Conservation (phyloP, 495 filamentous ascomycete species). For the Astrothelium macrocarpum region DNA sequence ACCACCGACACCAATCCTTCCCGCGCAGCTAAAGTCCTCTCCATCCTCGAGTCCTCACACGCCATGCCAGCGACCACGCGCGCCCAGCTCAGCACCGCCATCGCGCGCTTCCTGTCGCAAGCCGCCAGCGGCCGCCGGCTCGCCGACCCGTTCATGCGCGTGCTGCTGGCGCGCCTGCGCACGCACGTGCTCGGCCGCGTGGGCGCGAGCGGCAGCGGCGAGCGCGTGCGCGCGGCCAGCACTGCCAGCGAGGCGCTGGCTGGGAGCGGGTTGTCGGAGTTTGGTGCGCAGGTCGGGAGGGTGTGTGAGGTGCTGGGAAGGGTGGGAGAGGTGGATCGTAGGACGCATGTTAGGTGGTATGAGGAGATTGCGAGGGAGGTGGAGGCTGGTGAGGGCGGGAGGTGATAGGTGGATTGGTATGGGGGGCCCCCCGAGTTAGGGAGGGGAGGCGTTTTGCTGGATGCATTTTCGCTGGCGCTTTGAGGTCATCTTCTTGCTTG, state of each 20-base stretch:
- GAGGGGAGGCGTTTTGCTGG: background rate
- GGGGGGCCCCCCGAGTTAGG: background rate
- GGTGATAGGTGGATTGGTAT: background rate
- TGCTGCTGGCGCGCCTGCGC: conserved; percentile 66
- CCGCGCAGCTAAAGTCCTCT: conserved; percentile 43
- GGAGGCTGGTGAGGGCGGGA: conserved; percentile 13
- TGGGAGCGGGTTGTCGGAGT: conserved; percentile 73
- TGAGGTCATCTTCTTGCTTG: background rate
- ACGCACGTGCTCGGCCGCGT: conserved; percentile 69
- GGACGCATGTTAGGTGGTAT: conserved; percentile 72
- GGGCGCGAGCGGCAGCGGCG: conserved; percentile 63
- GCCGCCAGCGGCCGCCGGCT: conserved; percentile 36
- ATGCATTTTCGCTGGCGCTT: background rate
- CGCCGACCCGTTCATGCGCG: conserved; percentile 68
- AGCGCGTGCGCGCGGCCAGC: conserved; percentile 70
- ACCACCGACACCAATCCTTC: conserved; percentile 46
- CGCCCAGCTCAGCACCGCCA: conserved; percentile 43
- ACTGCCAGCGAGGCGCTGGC: conserved; percentile 77
- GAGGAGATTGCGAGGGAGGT: conserved; percentile 47
- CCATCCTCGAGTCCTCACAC: conserved; percentile 67
- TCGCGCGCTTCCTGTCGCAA: conserved; percentile 47
- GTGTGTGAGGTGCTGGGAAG: conserved; percentile 70
- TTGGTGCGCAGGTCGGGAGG: conserved; percentile 71
- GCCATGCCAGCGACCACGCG: conserved; percentile 65
- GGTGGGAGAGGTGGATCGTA: conserved; percentile 69